Evolutionary conservation across 2,329 filamentous ascomycete genomes (phyloP), one percentile per base, ranked within the genome.

Genomic region (Falciphora oryzae): DNA sequence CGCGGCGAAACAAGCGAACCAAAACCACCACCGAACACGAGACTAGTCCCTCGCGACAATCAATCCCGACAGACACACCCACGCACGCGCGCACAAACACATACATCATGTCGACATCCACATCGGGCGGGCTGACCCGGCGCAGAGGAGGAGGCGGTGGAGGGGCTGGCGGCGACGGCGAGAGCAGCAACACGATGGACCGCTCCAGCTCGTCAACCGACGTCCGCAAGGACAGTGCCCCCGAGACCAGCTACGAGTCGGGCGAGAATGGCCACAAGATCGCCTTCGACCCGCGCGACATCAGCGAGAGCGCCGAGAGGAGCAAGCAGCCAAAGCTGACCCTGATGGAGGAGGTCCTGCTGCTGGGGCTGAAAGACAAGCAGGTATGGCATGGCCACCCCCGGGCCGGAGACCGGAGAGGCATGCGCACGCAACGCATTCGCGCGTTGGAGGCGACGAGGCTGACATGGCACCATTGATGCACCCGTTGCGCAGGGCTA

Each of bases 281-380:
- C 77, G 95, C 93, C 65, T 99, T 92, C 77, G 95, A 99, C 77
- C 95, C 95, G 66, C 86, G 94, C 77, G 95, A 99, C 78, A 96
- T 99, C 73, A 96, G 90, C 80, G 95, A 99, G 83, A 97, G 88
- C 78, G 92, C 90, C 70, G 95, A 99, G 83, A 84, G 95, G 76
- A 95, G 87, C 84, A 98, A 97, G 82, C 94, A 98, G 82, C 95
- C 95, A 61, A 99, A 98, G 83, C 82, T 99, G 75, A 99, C 95
- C 56, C 82, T 99, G 75, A 99, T 99, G 95, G 95, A 99, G 81
- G 95, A 99, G 80, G 90, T 99, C 64, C 83, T 99, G 74, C 83
- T 99, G 72, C 86, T 99, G 78, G 95, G 95, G 14, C 81, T 99
- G 73, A 99, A 99, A 80, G 95, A 99, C 79, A 99, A 98, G 82